A percentile compares a stretch with the other conserved stretches of the same genome.
These are phyloP conservation scores for Leccinum arenicola DNA, from an alignment of 768 basidiomycete genomes.

Conservation along the genomic window DNA sequence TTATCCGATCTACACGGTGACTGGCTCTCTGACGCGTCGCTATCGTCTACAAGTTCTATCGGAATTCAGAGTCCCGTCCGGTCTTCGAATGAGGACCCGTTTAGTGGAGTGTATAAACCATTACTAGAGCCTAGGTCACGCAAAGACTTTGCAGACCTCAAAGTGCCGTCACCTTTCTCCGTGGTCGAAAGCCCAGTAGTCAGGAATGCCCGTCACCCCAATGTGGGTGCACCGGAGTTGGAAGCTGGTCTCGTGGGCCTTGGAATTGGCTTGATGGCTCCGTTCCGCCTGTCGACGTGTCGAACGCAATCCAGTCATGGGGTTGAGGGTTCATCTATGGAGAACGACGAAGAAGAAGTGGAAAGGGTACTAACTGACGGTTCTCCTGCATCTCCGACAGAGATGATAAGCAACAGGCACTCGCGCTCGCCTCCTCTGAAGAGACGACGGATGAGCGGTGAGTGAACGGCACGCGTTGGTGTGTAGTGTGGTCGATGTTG, in stretches of 20 bases:
- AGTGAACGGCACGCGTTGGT: conserved; percentile 16
- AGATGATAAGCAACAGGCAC: conserved; percentile 15
- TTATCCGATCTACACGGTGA: conserved; percentile 23
- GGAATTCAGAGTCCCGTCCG: conserved; percentile 24
- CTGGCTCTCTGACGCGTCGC: conserved; percentile 32
- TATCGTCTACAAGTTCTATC: conserved; percentile 24
- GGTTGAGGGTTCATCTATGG: conserved; percentile 13
- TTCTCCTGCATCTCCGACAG: conserved; percentile 24
- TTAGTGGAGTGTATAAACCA: conserved; percentile 28
- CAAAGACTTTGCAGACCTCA: conserved; percentile 10
- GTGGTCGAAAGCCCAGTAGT: conserved; percentile 53
- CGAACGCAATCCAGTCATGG: conserved; percentile 24
- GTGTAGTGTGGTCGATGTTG: conserved; percentile 20
- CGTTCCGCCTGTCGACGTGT: conserved; percentile 48
- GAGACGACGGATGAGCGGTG: conserved; percentile 44
- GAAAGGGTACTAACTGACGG: conserved; percentile 26
- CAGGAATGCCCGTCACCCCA: conserved; percentile 26
- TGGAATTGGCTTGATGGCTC: conserved; percentile 46
- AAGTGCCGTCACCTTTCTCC: conserved; percentile 22
- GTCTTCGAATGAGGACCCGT: conserved; percentile 42
- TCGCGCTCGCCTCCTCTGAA: conserved; percentile 44
- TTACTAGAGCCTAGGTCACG: conserved; percentile 16
- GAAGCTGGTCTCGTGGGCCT: conserved; percentile 38
- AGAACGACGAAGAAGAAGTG: conserved; percentile 35
- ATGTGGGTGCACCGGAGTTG: conserved; percentile 26